Conservation (phyloP, 805 yeast genomes). For the Nakazawaea wyomingensis region DNA sequence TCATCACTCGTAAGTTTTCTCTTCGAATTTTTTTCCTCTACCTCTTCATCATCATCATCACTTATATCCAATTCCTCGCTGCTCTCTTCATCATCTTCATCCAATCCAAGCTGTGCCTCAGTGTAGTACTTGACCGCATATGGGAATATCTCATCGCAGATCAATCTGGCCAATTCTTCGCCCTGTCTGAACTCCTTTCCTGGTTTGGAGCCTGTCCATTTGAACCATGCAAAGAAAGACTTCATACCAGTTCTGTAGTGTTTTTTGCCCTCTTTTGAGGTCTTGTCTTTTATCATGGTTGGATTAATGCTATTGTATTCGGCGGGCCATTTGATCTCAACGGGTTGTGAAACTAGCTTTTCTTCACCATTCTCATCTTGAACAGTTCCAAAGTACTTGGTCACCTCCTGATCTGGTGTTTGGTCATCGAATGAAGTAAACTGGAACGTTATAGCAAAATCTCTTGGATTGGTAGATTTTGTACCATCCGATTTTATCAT, state of each 20-base stretch:
- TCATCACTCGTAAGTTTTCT: conserved; percentile 2
- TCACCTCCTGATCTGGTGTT: conserved; percentile 53
- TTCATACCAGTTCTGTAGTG: conserved; percentile 68
- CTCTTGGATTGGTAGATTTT: conserved; percentile 36
- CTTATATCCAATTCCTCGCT: conserved; percentile 50
- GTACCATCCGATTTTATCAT: conserved; percentile 31
- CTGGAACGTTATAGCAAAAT: conserved; percentile 55
- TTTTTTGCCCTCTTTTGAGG: conserved; percentile 49
- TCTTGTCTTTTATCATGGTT: conserved; percentile 35
- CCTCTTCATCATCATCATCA: conserved; percentile 41
- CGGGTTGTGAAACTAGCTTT: conserved; percentile 47
- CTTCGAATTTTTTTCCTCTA: conserved; percentile 19
- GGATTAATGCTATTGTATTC: conserved; percentile 57
- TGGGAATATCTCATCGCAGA: conserved; percentile 79
- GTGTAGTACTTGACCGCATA: conserved; percentile 80
- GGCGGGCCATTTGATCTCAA: conserved; percentile 63
- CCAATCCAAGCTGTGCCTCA: conserved; percentile 60
- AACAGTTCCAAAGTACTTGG: conserved; percentile 50
- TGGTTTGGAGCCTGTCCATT: conserved; percentile 76
- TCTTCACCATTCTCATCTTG: conserved; percentile 49
- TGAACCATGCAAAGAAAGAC: conserved; percentile 83
- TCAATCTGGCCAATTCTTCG: conserved; percentile 65
- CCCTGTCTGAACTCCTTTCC: conserved; percentile 78
- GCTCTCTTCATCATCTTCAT: conserved; percentile 46
- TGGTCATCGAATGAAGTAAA: conserved; percentile 44